Conservation (phyloP, 2,329 filamentous ascomycete genomes). For the Penicillium paneum region DNA sequence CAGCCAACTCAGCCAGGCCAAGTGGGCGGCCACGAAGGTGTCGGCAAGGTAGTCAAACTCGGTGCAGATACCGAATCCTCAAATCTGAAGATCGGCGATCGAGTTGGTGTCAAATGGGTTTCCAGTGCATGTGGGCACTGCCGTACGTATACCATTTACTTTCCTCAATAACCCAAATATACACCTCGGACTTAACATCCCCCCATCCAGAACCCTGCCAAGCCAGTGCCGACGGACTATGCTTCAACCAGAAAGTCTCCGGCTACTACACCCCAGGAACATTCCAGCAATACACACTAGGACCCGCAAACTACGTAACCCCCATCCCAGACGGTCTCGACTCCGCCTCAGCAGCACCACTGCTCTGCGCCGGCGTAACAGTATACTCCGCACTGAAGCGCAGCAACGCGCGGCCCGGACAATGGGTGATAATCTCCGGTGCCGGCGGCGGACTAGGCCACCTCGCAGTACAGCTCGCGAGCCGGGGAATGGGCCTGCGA, state of each 20-base stretch:
- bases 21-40: conserved; percentile 67
- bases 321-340: conserved; percentile 62
- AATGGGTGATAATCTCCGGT: conserved; percentile 60
- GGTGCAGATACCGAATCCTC: conserved; percentile 58
- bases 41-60: conserved; percentile 63
- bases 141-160: conserved; percentile 30
- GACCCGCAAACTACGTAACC: conserved; percentile 65
- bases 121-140: conserved; percentile 55
- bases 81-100: conserved; percentile 60
- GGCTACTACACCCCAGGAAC: conserved; percentile 69
- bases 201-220: conserved; percentile 47
- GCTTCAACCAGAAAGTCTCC: conserved; percentile 56
- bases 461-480: conserved; percentile 59
- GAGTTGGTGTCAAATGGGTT: conserved; percentile 69
- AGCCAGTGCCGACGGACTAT: conserved; percentile 54
- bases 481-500: conserved; percentile 59
- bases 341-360: conserved; percentile 61
- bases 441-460: conserved; percentile 65
- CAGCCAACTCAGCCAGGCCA: conserved; percentile 58
- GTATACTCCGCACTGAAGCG: conserved; percentile 65
- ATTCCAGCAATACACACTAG: conserved; percentile 68
- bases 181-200: neutral
- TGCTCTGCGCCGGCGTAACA: conserved; percentile 67
- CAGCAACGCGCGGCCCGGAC: conserved; percentile 55
- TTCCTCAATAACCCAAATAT: neutral